Evolutionary conservation across 2,329 filamentous ascomycete genomes (phyloP), one percentile per base, ranked within the genome.

Genomic region (Arthrobotrys sinensis): DNA sequence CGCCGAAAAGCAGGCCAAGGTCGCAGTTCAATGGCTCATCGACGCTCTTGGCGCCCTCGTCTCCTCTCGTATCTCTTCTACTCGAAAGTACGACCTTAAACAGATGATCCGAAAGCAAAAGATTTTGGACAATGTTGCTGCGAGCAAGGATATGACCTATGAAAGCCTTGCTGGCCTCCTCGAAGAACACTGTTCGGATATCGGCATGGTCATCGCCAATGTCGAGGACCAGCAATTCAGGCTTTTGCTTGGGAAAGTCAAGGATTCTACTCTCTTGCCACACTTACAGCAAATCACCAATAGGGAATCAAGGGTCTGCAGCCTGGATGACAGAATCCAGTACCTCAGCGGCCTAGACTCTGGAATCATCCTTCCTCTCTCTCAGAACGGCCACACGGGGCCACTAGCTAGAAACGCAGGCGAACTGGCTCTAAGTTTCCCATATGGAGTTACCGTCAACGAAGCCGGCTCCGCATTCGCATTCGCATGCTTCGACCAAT

Each of bases 41-140:
- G 75, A 78, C 55, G 75, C 75, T 5, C 67, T 78, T 3, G 75
- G 67, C 4, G 67, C 62, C 14, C 45, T 78, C 1, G 75, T 78
- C 1, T 78, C 75, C 21, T 67, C 67, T 5, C 75, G 75, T 7
- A 78, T 78, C 34, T 78, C 75, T 4, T 78, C 75, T 7, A 78
- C 67, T 16, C 75, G 75, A 32, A 53, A 78, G 34, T 78, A 78
- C 19, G 75, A 78, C 24, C 75, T 78, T 28, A 78, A 78, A 52
- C 75, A 78, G 24, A 72, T 78, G 75, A 78, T 78, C 36, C 62
- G 75, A 8, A 78, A 68, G 52, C 75, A 78, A 36, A 72, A 78
- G 67, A 78, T 78, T 24, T 12, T 63, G 10, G 75, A 72, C 21
- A 78, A 78, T 16, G 75, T 78, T 21, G 67, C 75, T 4, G 75